phyloP scores from a whole-genome alignment of 306 rosid genomes.

The Fragaria iinumae region DNA sequence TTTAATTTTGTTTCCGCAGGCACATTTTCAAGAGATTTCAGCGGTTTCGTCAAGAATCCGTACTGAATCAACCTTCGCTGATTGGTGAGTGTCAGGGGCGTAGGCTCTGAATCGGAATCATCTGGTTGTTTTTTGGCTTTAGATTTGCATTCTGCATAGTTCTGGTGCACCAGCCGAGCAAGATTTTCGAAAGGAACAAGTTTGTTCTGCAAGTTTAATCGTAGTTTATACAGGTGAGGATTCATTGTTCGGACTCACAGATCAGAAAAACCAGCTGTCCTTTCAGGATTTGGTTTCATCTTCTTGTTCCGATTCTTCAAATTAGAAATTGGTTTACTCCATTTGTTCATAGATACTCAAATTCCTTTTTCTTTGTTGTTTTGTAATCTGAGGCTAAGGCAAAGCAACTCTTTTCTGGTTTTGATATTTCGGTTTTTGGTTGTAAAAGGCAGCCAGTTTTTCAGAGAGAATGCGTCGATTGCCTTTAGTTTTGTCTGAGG shows the following conservation, averaged over 20 bases:
- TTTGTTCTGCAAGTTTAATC: conserved; percentile 29
- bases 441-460: conserved; percentile 15
- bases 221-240: conserved; percentile 52
- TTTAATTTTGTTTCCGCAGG: conserved; percentile 35
- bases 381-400: conserved; percentile 21
- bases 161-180: conserved; percentile 11
- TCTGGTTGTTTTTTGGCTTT: conserved; percentile 23
- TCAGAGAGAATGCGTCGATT: conserved; percentile 23
- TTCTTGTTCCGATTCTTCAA: background rate
- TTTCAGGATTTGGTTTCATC: conserved; percentile 17
- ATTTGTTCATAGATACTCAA: conserved; percentile 22
- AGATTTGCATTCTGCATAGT: conserved; percentile 42
- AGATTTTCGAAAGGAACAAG: conserved; percentile 13
- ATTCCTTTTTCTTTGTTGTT: conserved; percentile 13
- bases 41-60: conserved; percentile 22
- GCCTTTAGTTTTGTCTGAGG: conserved; percentile 4
- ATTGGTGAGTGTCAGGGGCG: conserved; percentile 30
- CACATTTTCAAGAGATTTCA: conserved; percentile 32
- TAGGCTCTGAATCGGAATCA: conserved; percentile 38
- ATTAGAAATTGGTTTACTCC: conserved; percentile 18
- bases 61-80: conserved; percentile 18
- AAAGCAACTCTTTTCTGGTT: conserved; percentile 9
- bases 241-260: conserved; percentile 19
- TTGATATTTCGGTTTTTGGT: conserved; percentile 9
- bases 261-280: conserved; percentile 31